Percentiles rank a stretch among this genome's conserved stretches.
Conservation (phyloP, 192 early-diverging fungal species). For the Lobosporangium transversale region DNA sequence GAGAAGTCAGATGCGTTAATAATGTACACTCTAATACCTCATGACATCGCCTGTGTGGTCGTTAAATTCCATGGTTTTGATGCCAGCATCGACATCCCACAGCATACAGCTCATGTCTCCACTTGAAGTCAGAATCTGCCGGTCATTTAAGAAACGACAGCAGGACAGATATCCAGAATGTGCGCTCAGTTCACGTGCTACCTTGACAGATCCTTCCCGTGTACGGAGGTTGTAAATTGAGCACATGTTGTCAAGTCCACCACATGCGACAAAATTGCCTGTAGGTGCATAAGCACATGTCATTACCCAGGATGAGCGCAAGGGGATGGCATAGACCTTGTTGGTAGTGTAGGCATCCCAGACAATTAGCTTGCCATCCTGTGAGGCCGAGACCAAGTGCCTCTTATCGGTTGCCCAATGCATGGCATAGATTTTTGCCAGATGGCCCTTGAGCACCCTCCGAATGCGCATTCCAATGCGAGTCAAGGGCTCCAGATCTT, state of each 20-base stretch:
- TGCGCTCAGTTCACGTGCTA: conserved; percentile 93
- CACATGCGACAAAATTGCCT: conserved; percentile 98
- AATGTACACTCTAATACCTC: conserved; percentile 60
- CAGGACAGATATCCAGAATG: conserved; percentile 98
- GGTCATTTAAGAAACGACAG: conserved; percentile 96
- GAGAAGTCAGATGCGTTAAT: neutral
- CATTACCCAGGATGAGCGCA: conserved; percentile 99
- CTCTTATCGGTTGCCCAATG: conserved; percentile 98
- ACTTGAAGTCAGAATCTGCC: conserved; percentile 94
- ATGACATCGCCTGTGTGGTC: conserved; percentile 99
- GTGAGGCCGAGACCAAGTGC: conserved; percentile 97
- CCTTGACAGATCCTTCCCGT: conserved; percentile 92
- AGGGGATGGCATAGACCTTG: conserved; percentile 98
- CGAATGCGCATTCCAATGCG: conserved; percentile 95
- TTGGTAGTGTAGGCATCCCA: conserved; percentile 99
- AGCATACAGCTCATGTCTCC: conserved; percentile 99
- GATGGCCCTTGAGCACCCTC: conserved; percentile 96
- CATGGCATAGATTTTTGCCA: conserved; percentile 99
- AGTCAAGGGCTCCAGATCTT: conserved; percentile 87
- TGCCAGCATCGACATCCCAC: conserved; percentile 99
- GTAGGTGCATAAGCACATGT: conserved; percentile 99
- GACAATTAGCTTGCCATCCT: conserved; percentile 99
- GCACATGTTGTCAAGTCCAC: conserved; percentile 99
- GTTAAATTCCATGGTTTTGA: conserved; percentile 96
- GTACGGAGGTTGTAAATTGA: conserved; percentile 98